Base-by-base conservation (phyloP, 768 basidiomycete species). In the Strobilomyces dryophilus region DNA sequence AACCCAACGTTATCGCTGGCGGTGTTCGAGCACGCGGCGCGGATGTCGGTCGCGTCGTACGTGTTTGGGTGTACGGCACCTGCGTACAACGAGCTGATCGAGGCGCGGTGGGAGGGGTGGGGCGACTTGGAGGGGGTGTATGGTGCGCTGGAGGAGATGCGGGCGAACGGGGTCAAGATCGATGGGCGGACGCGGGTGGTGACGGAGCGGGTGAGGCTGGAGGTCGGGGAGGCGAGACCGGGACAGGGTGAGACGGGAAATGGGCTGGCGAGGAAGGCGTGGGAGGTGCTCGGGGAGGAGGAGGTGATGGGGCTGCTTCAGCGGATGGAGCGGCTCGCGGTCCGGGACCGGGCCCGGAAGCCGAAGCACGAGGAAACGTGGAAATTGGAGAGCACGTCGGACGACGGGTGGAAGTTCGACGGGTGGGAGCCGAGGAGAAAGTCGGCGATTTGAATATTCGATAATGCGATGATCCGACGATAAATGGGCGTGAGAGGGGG, bases 51-150 rank as follows among this genome's bases (percentile, higher is more conserved):
- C 45, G 76, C 84, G 5, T 92, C 88, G 5, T 98, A 91, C 67
- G 86, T 95, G 29, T 85, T 86, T 61, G 95, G 94, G 3, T 98
- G 95, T 69, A 87, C 90, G 10, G 89, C 93, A 0, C 78, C 78
- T 10, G 88, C 86, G 1, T 97, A 95, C 70, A 92, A 94, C 68
- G 92, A 95, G 65, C 77, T 94, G 18, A 80, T 98, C 26, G 76
- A 81, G 61, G 92, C 89, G n/a, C 82, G 82, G 18, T 98, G 95
- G 95, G 70, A 74, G 8, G 82, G 78, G 51, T 91, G 95, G 74
- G 80, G 81, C n/a, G 92, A 95, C 71, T 71, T 94, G 34, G 76
- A 79, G 43, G 89, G 87, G 26, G 84, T 93, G 0, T 79, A 80
- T 48, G 78, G 80, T 18, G 82, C 85, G 6, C 69, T 95, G 17